phyloP scores from a whole-genome alignment of 805 yeast genomes.

The Lipomyces yamadae region DNA sequence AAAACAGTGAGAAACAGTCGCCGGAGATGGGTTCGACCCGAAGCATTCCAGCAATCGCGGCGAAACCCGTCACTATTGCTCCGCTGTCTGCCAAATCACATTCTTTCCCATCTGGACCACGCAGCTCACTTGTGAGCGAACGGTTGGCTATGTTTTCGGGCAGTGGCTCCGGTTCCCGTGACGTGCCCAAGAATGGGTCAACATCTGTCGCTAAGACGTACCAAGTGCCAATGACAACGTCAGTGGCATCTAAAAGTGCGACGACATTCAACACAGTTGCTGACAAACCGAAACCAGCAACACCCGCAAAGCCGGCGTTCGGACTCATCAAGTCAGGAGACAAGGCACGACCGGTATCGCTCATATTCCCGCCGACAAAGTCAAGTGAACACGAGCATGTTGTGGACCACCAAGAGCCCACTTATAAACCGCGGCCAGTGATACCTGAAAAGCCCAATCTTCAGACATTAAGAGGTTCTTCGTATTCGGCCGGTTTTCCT shows the following conservation, averaged over 20 bases:
- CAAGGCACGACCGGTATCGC: neutral
- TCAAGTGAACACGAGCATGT: slow-evolving; percentile 7
- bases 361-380: neutral
- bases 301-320: slow-evolving; percentile 8
- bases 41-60: neutral
- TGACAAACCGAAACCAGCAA: neutral
- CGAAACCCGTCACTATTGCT: neutral
- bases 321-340: neutral
- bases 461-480: neutral
- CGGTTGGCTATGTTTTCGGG: slow-evolving; percentile 15
- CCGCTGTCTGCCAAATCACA: neutral
- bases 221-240: neutral
- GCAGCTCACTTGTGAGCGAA: slow-evolving; percentile 11
- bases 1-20: neutral
- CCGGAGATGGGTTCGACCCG: neutral
- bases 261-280: neutral
- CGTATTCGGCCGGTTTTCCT: neutral
- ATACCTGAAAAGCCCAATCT: slow-evolving; percentile 7
- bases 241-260: neutral
- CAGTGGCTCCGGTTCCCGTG: neutral
- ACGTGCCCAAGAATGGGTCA: neutral
- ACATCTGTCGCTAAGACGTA: neutral
- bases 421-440: neutral
- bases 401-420: neutral
- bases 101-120: slow-evolving; percentile 1